Evolutionary conservation across 257 asterid species (phyloP).

Genomic region (Penstemon eatonii): DNA sequence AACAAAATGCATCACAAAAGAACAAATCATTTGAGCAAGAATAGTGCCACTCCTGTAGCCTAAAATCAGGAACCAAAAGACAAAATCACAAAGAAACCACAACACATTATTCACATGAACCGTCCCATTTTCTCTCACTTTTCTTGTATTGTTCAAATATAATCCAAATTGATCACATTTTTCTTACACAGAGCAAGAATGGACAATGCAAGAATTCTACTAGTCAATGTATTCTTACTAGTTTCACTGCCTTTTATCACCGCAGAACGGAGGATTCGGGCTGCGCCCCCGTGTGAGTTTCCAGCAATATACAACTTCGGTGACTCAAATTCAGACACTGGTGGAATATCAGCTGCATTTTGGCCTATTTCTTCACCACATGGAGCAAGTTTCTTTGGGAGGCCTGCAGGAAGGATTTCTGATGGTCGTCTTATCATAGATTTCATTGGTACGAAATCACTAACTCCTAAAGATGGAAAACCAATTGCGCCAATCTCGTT

Average conservation of each 20-base stretch:
- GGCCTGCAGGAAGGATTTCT: slow-evolving; percentile 48
- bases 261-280: slow-evolving; percentile 1
- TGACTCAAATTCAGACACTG: slow-evolving; percentile 65
- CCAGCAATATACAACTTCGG: slow-evolving; percentile 67
- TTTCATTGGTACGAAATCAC: slow-evolving; percentile 41
- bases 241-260: background rate
- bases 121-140: background rate
- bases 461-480: too few relatives aligned
- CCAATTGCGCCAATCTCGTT: background rate
- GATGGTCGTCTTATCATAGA: slow-evolving; percentile 67
- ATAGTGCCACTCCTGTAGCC: slow-evolving; percentile 20
- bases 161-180: background rate
- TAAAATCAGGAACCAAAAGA: slow-evolving; percentile 21
- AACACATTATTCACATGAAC: slow-evolving; percentile 35
- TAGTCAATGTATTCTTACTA: slow-evolving; percentile 5
- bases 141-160: background rate
- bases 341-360: slow-evolving; percentile 55
- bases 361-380: slow-evolving; percentile 41
- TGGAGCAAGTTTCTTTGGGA: slow-evolving; percentile 45
- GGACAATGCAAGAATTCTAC: slow-evolving; percentile 22
- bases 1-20: background rate
- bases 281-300: slow-evolving; percentile 41
- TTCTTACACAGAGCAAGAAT: slow-evolving; percentile 13
- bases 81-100: slow-evolving; percentile 7
- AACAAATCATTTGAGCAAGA: slow-evolving; percentile 24